A percentile compares a stretch with the other conserved stretches of the same genome.
Conservation (phyloP, 2,329 filamentous ascomycete species). For the Zarea fungicola region DNA sequence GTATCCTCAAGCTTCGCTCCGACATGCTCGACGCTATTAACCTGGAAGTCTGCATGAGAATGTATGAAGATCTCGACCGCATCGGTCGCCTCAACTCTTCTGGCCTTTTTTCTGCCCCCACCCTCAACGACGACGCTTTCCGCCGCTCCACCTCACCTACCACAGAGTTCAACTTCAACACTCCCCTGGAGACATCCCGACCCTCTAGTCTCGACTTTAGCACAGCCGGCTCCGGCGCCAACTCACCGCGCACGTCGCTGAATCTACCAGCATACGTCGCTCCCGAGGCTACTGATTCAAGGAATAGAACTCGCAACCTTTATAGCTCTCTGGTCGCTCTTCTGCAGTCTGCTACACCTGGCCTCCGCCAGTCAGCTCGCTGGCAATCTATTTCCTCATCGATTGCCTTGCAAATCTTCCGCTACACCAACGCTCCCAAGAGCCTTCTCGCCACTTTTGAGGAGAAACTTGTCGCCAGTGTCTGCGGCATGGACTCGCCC, state of each 20-base stretch:
- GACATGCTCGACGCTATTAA: constrained; percentile 60
- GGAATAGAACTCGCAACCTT: constrained; percentile 41
- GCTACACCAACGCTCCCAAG: constrained; percentile 47
- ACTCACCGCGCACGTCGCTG: constrained; percentile 46
- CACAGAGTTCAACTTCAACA: constrained; percentile 45
- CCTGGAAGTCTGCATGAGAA: constrained; percentile 57
- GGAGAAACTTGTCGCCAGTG: constrained; percentile 40
- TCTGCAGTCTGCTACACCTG: constrained; percentile 45
- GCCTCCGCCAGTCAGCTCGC: constrained; percentile 37
- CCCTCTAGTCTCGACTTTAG: constrained; percentile 50
- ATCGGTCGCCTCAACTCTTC: constrained; percentile 32
- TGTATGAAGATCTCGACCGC: constrained; percentile 49
- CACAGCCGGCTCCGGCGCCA: constrained; percentile 41
- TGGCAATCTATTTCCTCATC: constrained; percentile 50
- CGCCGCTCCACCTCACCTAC: constrained; percentile 15
- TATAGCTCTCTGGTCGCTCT: constrained; percentile 50
- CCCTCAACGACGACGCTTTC: constrained; percentile 26
- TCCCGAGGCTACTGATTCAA: constrained; percentile 35
- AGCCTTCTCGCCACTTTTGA: constrained; percentile 45
- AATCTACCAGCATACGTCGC: constrained; percentile 34
- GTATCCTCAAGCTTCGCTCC: constrained; percentile 53
- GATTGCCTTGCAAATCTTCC: constrained; percentile 54
- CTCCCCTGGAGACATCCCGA: constrained; percentile 37
- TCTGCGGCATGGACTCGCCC: constrained; percentile 38
- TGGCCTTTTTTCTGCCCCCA: constrained; percentile 21